These are phyloP conservation scores for Heteromeles arbutifolia DNA, from an alignment of 306 rosid species.

Conservation along the genomic window DNA sequence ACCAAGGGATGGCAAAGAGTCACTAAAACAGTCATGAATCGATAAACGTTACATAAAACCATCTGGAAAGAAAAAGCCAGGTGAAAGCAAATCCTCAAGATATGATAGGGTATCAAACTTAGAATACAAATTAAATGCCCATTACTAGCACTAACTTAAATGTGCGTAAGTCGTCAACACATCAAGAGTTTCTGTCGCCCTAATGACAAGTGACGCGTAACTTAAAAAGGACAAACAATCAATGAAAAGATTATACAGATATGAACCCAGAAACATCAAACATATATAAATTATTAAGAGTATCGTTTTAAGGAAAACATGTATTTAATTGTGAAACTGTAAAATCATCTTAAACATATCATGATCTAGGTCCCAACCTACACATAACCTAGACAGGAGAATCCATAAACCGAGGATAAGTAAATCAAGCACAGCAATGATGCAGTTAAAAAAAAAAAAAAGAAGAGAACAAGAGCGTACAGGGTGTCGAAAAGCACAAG, in stretches of 20 bases:
- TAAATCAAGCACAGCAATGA: neutral
- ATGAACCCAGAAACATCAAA: neutral
- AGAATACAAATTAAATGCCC: neutral
- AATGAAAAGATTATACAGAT: neutral
- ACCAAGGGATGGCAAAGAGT: constrained; percentile 6
- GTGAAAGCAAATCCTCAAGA: neutral
- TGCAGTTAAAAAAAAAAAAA: neutral
- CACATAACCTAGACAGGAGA: neutral
- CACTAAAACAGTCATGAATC: neutral
- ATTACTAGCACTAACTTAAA: neutral
- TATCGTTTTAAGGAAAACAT: neutral
- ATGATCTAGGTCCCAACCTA: neutral
- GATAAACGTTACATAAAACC: neutral
- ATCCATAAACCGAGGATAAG: too few species aligned
- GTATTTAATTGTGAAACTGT: neutral
- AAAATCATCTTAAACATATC: neutral
- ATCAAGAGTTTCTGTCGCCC: neutral
- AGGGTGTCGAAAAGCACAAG: constrained; percentile 89
- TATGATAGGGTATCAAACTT: neutral
- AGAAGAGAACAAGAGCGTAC: constrained; percentile 34
- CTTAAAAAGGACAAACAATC: too few species aligned
- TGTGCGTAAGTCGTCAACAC: neutral
- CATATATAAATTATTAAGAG: neutral
- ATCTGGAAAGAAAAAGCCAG: neutral
- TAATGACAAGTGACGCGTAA: rapidly evolving